Evolutionary conservation across 2,329 filamentous ascomycete genomes (phyloP), one percentile per base, ranked within the genome.

Genomic region (Trichoderma koningii): DNA sequence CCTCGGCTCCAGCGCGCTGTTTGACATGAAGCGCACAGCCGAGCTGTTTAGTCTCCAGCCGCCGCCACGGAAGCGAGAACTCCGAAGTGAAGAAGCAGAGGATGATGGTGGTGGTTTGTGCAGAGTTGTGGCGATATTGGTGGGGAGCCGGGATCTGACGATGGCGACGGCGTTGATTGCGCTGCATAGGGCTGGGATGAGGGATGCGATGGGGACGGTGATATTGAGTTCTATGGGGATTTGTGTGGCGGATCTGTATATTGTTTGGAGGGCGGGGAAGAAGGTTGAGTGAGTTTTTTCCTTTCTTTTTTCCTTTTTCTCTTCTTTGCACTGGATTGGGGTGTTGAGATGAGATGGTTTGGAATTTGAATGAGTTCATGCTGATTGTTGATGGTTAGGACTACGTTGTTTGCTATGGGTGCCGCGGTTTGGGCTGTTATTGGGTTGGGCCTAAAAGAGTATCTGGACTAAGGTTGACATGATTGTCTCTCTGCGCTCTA

Each of bases 211-310:
- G 67, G 69, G 69, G 0, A 62, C 68, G 0, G 45, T 70, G n/a
- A 66, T 70, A n/a, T 47, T 71, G 3, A 68, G 68, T 34, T 67
- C 66, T 3, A 38, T 71, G 60, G 50, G 50, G 17, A 57, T 70
- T 14, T 67, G 69, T 17, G 66, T 17, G 17, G 68, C 67, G 7
- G 69, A 71, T 48, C 53, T 68, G 2, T 69, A 67, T 41, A 68
- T 71, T 14, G 68, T 67, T 14, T 66, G 64, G 66, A 52, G 42
- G 17, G 51, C 55, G 17, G 53, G 55, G 38, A 59, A 68, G 14
- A 55, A 59, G 26, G n/a, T 12, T 5, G 68, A 68, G 69, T 69
- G 55, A 62, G 68, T 63, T 34, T 34, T 34, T 7, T 10, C 3
- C 3, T 30, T 30, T 30, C 7, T 30, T 9, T 9, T 9, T 30